Percentiles rank a stretch among this genome's conserved stretches.
phyloP scores from a whole-genome alignment of 768 basidiomycete species.

The Leccinum boreale region DNA sequence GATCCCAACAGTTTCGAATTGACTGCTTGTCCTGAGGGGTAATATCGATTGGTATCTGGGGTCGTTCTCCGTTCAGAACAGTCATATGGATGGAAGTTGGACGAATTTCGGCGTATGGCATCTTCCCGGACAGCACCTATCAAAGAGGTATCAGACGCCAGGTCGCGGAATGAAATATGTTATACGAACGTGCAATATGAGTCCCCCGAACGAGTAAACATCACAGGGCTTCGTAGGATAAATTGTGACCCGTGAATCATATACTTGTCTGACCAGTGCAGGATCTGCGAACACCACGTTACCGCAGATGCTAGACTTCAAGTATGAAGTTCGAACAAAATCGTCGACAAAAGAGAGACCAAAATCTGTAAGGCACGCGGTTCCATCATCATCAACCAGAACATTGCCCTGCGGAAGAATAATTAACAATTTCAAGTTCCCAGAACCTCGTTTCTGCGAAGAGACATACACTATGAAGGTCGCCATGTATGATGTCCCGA shows the following conservation, averaged over 20 bases:
- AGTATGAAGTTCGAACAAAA: constrained; percentile 27
- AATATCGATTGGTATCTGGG: constrained; percentile 11
- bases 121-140: constrained; percentile 22
- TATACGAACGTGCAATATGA: constrained; percentile 9
- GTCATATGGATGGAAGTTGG: not conserved
- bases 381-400: constrained; percentile 36
- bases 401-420: constrained; percentile 35
- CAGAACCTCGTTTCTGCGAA: not conserved
- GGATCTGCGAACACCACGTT: constrained; percentile 48
- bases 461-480: constrained; percentile 34
- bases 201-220: constrained; percentile 35
- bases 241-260: not conserved
- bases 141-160: constrained; percentile 5
- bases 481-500: constrained; percentile 30
- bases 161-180: not conserved
- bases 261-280: constrained; percentile 15
- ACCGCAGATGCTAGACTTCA: constrained; percentile 36
- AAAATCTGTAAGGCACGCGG: constrained; percentile 48
- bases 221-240: constrained; percentile 22
- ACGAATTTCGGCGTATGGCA: constrained; percentile 14
- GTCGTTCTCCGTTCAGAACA: constrained; percentile 10
- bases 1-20: constrained; percentile 20
- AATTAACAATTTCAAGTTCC: not conserved
- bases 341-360: constrained; percentile 34
- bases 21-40: not conserved